Conservation (phyloP, 2,329 filamentous ascomycete genomes). For the Fusarium fracticaudum region DNA sequence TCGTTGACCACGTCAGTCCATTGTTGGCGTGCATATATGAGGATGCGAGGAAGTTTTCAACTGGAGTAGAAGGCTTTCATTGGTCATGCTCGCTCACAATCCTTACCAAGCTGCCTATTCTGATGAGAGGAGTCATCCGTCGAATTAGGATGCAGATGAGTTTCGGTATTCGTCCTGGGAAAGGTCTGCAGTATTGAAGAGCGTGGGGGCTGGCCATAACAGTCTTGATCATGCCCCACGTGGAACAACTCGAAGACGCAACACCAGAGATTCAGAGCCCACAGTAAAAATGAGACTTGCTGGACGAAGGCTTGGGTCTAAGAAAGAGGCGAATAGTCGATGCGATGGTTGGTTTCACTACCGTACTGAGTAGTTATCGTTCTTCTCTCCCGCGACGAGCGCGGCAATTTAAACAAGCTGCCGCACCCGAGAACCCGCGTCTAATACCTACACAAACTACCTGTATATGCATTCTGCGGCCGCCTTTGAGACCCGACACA, state of each 20-base stretch:
- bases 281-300: background rate
- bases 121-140: background rate
- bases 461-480: slow-evolving; percentile 16
- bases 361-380: background rate
- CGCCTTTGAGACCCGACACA: background rate
- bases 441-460: slow-evolving; percentile 1
- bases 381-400: background rate
- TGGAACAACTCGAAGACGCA: slow-evolving; percentile 7
- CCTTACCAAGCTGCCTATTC: background rate
- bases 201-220: slow-evolving; percentile 23
- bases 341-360: background rate
- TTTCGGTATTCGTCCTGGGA: slow-evolving; percentile 10
- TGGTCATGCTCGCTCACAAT: background rate
- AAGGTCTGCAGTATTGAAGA: slow-evolving; percentile 17
- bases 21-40: slow-evolving; percentile 12
- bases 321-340: background rate
- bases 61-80: slow-evolving; percentile 3
- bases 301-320: background rate
- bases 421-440: background rate
- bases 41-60: background rate
- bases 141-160: background rate
- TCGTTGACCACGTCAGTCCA: background rate
- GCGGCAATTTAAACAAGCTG: background rate
- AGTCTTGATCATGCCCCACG: slow-evolving; percentile 10
- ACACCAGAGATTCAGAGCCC: background rate